Evolutionary conservation across 805 yeast species (phyloP), one percentile per base, ranked within the genome.

Genomic region (Yarrowia hollandica): DNA sequence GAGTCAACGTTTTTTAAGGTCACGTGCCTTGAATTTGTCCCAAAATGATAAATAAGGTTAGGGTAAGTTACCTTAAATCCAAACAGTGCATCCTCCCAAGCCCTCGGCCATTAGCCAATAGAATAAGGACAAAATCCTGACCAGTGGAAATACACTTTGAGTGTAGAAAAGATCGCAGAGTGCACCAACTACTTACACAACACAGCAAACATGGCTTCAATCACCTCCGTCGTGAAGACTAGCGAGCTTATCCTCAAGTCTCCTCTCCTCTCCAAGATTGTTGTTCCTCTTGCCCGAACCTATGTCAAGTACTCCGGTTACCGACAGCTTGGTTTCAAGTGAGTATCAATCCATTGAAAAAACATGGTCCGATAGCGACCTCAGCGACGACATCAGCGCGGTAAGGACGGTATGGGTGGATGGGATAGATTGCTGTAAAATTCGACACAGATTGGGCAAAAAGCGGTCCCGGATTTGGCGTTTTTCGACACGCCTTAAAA

Each of bases 261-360:
- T 65, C 96, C 98, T 59, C 71, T 82, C 52, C 82, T 94, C 70
- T 81, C 87, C 65, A 83, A 85, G 72, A 73, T 91, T 65, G 78
- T 88, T 64, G 80, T 85, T 28, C 98, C 99, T 64, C 79, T 85
- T 35, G 87, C 97, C 46, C 82, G 84, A 70, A 77, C 82, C 66
- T 91, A 86, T 76, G 77, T 81, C 66, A 77, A 84, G 65, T 79
- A 81, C 65, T 80, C 96, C 60, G 98, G 98, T 62, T 94, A 94
- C 88, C 88, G 98, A 80, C 83, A 90, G 74, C 75, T 94, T 78
- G 99, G 99, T 59, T 82, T 94, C 69, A 89, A 70, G 72, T 64
- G 50, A 18, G 68, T 50, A 16, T 37, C 30, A 22, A 44, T 8
- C 15, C 31, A 11, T 7, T 5, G 31, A 26, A 41, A n/a, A 41